Conservation (phyloP, 768 basidiomycete species). For the Lentinula detonsa region DNA sequence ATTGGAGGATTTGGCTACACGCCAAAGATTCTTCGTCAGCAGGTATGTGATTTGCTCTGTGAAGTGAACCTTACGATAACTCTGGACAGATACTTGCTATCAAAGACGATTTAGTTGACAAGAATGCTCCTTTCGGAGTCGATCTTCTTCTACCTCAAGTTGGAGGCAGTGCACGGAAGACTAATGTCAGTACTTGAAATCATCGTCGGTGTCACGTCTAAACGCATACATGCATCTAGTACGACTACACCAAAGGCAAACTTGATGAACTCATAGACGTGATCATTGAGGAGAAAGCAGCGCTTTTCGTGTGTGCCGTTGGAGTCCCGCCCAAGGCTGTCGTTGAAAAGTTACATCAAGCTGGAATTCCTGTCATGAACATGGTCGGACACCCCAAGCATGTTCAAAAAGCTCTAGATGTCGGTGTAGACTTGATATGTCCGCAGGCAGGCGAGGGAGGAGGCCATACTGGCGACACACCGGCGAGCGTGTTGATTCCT, state of each 20-base stretch:
- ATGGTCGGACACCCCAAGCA: slow-evolving; percentile 97
- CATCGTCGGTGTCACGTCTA: background rate
- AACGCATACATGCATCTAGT: slow-evolving; percentile 31
- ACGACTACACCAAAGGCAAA: slow-evolving; percentile 87
- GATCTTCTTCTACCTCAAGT: slow-evolving; percentile 87
- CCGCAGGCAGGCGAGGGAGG: slow-evolving; percentile 93
- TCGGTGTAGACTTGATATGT: slow-evolving; percentile 89
- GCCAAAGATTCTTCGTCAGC: slow-evolving; percentile 70
- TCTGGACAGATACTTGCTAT: slow-evolving; percentile 58
- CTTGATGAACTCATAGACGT: slow-evolving; percentile 81
- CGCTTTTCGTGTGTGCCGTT: slow-evolving; percentile 87
- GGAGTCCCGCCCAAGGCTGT: slow-evolving; percentile 80
- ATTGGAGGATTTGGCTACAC: slow-evolving; percentile 89
- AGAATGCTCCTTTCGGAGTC: slow-evolving; percentile 83
- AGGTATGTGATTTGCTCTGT: slow-evolving; percentile 38
- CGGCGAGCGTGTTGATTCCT: slow-evolving; percentile 79
- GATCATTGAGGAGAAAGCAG: slow-evolving; percentile 86
- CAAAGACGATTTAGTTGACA: slow-evolving; percentile 68
- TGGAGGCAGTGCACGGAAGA: slow-evolving; percentile 84
- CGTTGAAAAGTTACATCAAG: slow-evolving; percentile 78
- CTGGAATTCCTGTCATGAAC: slow-evolving; percentile 87
- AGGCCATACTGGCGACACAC: slow-evolving; percentile 59
- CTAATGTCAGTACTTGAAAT: slow-evolving; percentile 51
- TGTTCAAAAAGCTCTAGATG: slow-evolving; percentile 71
- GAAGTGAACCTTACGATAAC: background rate